A percentile compares a stretch with the other conserved stretches of the same genome.
These are phyloP conservation scores for Herpotrichia juniperi DNA, from an alignment of 2,329 filamentous ascomycete genomes.

Conservation along the genomic window DNA sequence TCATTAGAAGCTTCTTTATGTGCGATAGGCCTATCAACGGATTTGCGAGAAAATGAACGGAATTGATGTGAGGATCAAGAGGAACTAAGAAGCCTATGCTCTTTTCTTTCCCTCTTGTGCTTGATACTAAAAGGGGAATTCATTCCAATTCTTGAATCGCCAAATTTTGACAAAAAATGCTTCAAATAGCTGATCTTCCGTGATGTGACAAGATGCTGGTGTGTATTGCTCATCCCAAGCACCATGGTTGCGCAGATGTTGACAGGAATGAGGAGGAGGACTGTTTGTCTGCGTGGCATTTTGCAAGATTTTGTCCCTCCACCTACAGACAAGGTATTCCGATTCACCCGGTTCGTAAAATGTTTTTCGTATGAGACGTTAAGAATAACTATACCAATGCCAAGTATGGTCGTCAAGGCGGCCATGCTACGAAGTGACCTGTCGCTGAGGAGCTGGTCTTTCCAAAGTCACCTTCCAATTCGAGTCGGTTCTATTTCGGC, in stretches of 20 bases:
- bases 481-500: constrained; percentile 30
- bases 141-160: constrained; percentile 38
- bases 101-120: constrained; percentile 24
- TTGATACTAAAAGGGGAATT: constrained; percentile 41
- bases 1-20: constrained; percentile 16
- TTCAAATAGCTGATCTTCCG: constrained; percentile 31
- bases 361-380: constrained; percentile 10
- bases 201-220: constrained; percentile 37
- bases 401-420: constrained; percentile 21
- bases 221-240: constrained; percentile 40
- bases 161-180: constrained; percentile 31
- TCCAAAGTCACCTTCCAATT: constrained; percentile 32
- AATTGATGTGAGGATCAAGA: constrained; percentile 26
- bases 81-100: constrained; percentile 33
- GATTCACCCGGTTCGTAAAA: neutral
- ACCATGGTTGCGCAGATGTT: constrained; percentile 39
- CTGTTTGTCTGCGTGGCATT: constrained; percentile 26
- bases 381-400: constrained; percentile 24
- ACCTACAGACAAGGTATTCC: constrained; percentile 29
- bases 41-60: constrained; percentile 38
- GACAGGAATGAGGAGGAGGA: constrained; percentile 28
- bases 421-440: constrained; percentile 34
- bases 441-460: constrained; percentile 37
- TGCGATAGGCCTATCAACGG: constrained; percentile 33
- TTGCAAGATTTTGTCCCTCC: constrained; percentile 24